Percentiles rank a stretch among this genome's conserved stretches.
phyloP scores from a whole-genome alignment of 2,329 filamentous ascomycete genomes.

The Rutstroemia sp. region DNA sequence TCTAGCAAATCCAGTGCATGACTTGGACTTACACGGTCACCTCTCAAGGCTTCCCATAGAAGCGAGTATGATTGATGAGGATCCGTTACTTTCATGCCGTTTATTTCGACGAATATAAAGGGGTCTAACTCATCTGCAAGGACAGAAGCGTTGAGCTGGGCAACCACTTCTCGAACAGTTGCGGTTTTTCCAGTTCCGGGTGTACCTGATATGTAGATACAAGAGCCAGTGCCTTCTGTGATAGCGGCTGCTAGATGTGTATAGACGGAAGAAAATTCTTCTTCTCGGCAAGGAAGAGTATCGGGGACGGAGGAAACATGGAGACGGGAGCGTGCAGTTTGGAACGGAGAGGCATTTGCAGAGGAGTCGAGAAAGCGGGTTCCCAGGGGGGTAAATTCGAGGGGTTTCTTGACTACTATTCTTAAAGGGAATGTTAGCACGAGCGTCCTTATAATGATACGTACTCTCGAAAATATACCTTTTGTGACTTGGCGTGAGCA shows the following conservation, averaged over 20 bases:
- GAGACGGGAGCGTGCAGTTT: conserved; percentile 77
- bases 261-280: conserved; percentile 87
- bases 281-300: conserved; percentile 83
- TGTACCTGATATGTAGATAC: conserved; percentile 98
- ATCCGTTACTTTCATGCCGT: conserved; percentile 99
- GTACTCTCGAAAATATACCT: conserved; percentile 33
- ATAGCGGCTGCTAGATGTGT: conserved; percentile 92
- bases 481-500: conserved; percentile 57
- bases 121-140: conserved; percentile 88
- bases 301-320: conserved; percentile 91
- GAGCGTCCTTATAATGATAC: not conserved
- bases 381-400: conserved; percentile 93
- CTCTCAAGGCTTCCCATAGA: conserved; percentile 92
- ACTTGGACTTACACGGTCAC: conserved; percentile 82
- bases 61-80: conserved; percentile 93
- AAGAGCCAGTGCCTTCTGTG: conserved; percentile 84
- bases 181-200: conserved; percentile 97
- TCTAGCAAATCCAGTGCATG: conserved; percentile 89
- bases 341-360: conserved; percentile 78
- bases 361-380: conserved; percentile 74
- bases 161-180: conserved; percentile 90
- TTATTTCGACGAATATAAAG: conserved; percentile 99
- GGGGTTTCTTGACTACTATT: conserved; percentile 72
- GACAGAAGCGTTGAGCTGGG: conserved; percentile 81
- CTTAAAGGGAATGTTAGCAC: conserved; percentile 24